Percentiles rank a stretch among this genome's conserved stretches.
Conservation (phyloP, 2,329 filamentous ascomycete genomes). For the Paradendryphiella salina region DNA sequence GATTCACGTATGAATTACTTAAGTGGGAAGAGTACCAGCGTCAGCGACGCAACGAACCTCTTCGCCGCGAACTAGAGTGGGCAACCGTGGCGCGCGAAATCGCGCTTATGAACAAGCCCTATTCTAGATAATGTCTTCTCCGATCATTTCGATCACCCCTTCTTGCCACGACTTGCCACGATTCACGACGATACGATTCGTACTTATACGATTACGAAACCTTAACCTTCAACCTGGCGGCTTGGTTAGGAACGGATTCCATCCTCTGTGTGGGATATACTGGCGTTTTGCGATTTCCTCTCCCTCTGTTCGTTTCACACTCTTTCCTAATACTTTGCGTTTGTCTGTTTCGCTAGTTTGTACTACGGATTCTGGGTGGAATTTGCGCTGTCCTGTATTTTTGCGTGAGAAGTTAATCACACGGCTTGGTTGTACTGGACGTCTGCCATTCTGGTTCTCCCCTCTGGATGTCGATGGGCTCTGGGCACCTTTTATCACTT, state of each 20-base stretch:
- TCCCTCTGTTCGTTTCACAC: neutral
- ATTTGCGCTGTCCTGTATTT: slow-evolving; percentile 5
- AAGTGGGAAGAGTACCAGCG: slow-evolving; percentile 89
- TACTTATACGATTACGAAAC: slow-evolving; percentile 29
- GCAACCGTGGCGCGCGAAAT: slow-evolving; percentile 84
- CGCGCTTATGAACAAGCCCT: slow-evolving; percentile 93
- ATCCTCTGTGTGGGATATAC: slow-evolving; percentile 8
- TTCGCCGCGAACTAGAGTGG: slow-evolving; percentile 88
- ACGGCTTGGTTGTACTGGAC: slow-evolving; percentile 23
- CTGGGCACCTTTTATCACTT: slow-evolving; percentile 1
- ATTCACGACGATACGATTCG: slow-evolving; percentile 26
- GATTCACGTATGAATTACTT: slow-evolving; percentile 88
- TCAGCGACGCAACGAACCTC: slow-evolving; percentile 55
- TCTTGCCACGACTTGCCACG: slow-evolving; percentile 25
- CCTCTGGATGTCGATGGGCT: slow-evolving; percentile 13
- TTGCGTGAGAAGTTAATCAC: slow-evolving; percentile 19
- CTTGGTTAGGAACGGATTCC: slow-evolving; percentile 9
- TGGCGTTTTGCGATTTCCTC: slow-evolving; percentile 10
- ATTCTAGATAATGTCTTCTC: slow-evolving; percentile 63
- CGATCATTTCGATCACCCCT: slow-evolving; percentile 7
- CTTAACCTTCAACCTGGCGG: slow-evolving; percentile 9
- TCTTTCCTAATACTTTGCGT: slow-evolving; percentile 9
- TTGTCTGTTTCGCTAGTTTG: slow-evolving; percentile 5
- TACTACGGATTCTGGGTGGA: neutral
- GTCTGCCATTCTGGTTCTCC: slow-evolving; percentile 10